Evolutionary conservation across 2,329 filamentous ascomycete genomes (phyloP), one percentile per base, ranked within the genome.

Genomic region (Thielaviopsis ethacetica): DNA sequence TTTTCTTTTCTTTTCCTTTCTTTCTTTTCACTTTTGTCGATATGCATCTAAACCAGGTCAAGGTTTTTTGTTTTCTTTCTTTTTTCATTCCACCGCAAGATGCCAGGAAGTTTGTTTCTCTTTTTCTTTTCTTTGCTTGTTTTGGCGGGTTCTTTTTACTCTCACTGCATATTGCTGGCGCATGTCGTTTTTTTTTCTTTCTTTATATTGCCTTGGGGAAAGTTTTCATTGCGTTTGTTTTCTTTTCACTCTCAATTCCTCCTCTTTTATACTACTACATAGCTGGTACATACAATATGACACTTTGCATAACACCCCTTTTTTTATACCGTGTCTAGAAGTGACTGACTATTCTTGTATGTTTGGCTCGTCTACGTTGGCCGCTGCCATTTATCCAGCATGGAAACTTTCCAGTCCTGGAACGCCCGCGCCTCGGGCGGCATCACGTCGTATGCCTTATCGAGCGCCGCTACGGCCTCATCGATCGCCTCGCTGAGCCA

Each of bases 341-440:
- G n/a, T n/a, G n/a, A n/a, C n/a, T n/a, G n/a, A n/a, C n/a, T n/a
- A n/a, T n/a, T n/a, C n/a, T n/a, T n/a, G n/a, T n/a, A n/a, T n/a
- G n/a, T n/a, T n/a, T n/a, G n/a, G n/a, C n/a, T n/a, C n/a, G n/a
- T n/a, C n/a, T n/a, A n/a, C n/a, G n/a, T 22, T 19, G 30, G 30
- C 27, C 60, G 30, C 26, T 51, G 38, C 60, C 78, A 83, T 61
- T 77, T 72, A 62, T 77, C 75, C 61, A 88, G 66, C 19, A 88
- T 67, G 1, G 82, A 83, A 5, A 88, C 81, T 26, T 76, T 75
- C 84, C 84, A 89, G n/a, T 76, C 78, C 66, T 79, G 75, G 63
- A 86, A 85, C 27, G 65, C 70, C 59, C 80, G 74, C 61, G 84
- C 80, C 9, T 71, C 71, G 0, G 63, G 66, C 1, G 85, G 84